A percentile compares a stretch with the other conserved stretches of the same genome.
These are phyloP conservation scores for Wickerhamomyces chambardii DNA, from an alignment of 805 yeast species.

Conservation along the genomic window DNA sequence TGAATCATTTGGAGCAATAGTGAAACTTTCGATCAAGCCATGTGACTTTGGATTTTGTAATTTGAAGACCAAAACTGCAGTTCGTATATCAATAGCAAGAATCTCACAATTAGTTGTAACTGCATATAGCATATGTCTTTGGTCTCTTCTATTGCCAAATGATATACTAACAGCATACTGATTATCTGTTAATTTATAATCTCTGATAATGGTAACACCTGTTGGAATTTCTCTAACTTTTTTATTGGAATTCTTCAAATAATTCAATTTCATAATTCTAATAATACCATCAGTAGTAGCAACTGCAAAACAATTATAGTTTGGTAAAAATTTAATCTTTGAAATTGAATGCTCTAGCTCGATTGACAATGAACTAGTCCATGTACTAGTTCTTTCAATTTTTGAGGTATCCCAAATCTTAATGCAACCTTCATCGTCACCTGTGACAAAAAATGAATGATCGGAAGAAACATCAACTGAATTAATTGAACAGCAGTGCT, in stretches of 20 bases:
- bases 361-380: conserved; percentile 35
- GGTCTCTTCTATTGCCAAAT: conserved; percentile 29
- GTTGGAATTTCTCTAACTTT: conserved; percentile 1
- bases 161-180: conserved; percentile 36
- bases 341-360: conserved; percentile 42
- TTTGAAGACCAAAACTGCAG: conserved; percentile 31
- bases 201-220: conserved; percentile 26
- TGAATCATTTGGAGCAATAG: conserved; percentile 38
- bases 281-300: conserved; percentile 28
- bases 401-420: conserved; percentile 72
- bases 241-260: conserved; percentile 11
- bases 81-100: conserved; percentile 46
- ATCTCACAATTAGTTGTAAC: conserved; percentile 47
- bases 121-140: conserved; percentile 32
- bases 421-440: conserved; percentile 64
- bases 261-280: conserved; percentile 26
- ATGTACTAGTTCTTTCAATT: conserved; percentile 52
- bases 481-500: conserved; percentile 49
- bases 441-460: conserved; percentile 61
- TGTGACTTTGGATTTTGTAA: conserved; percentile 49
- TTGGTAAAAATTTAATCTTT: conserved; percentile 39
- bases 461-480: conserved; percentile 53
- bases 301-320: conserved; percentile 51
- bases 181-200: conserved; percentile 24
- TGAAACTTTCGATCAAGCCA: conserved; percentile 59